A percentile compares a stretch with the other conserved stretches of the same genome.
Evolutionary conservation across 2,329 filamentous ascomycete species (phyloP).

Genomic region (Colletotrichum limetticola): DNA sequence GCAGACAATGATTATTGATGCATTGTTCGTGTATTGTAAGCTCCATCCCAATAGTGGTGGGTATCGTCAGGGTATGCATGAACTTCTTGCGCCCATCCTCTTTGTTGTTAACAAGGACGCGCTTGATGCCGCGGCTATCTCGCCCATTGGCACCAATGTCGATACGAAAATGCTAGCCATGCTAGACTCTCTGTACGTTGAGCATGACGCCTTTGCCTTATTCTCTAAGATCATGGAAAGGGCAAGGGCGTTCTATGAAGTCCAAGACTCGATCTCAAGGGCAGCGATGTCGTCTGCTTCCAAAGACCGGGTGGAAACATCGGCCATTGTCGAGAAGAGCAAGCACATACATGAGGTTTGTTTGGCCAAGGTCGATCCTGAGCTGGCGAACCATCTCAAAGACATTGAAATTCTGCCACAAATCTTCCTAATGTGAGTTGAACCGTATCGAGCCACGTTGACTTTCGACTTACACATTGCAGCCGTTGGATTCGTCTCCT

Average conservation of each 20-base stretch:
- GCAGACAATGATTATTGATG: slow-evolving; percentile 85
- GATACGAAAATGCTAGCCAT: slow-evolving; percentile 71
- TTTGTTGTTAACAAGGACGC: slow-evolving; percentile 88
- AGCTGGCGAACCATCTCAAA: slow-evolving; percentile 82
- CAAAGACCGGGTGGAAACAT: slow-evolving; percentile 49
- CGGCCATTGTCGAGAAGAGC: slow-evolving; percentile 86
- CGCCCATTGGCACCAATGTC: slow-evolving; percentile 45
- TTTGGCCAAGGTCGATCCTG: slow-evolving; percentile 82
- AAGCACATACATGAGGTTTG: slow-evolving; percentile 87
- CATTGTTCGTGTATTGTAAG: slow-evolving; percentile 95
- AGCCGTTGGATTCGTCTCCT: slow-evolving; percentile 94
- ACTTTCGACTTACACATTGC: slow-evolving; percentile 11
- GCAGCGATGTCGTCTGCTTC: slow-evolving; percentile 35
- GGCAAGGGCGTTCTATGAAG: slow-evolving; percentile 88
- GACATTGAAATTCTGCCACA: slow-evolving; percentile 93
- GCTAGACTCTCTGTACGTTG: slow-evolving; percentile 79
- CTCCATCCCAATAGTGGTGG: slow-evolving; percentile 85
- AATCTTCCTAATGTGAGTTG: slow-evolving; percentile 87
- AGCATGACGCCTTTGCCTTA: slow-evolving; percentile 90
- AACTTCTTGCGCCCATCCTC: slow-evolving; percentile 88
- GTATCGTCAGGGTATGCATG: slow-evolving; percentile 99
- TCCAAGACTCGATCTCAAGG: slow-evolving; percentile 56
- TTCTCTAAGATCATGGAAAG: slow-evolving; percentile 90
- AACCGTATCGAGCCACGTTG: neutral
- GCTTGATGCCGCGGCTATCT: slow-evolving; percentile 60